phyloP scores from a whole-genome alignment of 2,329 filamentous ascomycete species.

The Pestalotiopsis sp. region DNA sequence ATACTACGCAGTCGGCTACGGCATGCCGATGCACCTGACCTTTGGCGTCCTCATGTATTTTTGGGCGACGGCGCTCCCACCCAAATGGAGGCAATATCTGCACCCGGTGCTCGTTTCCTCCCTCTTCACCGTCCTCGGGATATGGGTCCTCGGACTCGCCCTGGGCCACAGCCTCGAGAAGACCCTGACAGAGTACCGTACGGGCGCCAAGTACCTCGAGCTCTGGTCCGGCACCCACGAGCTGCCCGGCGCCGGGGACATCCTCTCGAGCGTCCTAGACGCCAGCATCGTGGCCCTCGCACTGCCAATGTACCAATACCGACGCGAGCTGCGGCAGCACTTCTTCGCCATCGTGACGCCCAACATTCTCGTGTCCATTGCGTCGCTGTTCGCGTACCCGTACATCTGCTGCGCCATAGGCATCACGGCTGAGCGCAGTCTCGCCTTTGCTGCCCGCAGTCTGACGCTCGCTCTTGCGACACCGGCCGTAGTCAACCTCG shows the following conservation, averaged over 20 bases:
- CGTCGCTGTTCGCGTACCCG: slow-evolving; percentile 61
- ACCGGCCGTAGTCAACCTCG: slow-evolving; percentile 58
- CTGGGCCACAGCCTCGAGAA: slow-evolving; percentile 41
- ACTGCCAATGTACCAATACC: slow-evolving; percentile 64
- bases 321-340: slow-evolving; percentile 55
- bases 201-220: slow-evolving; percentile 53
- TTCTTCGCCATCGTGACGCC: slow-evolving; percentile 58
- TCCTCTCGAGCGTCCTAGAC: slow-evolving; percentile 58
- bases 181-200: slow-evolving; percentile 51
- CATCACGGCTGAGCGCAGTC: slow-evolving; percentile 52
- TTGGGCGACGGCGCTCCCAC: slow-evolving; percentile 49
- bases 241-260: slow-evolving; percentile 57
- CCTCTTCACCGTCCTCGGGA: slow-evolving; percentile 50
- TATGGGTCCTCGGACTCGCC: slow-evolving; percentile 56
- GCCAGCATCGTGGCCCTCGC: slow-evolving; percentile 62
- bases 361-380: slow-evolving; percentile 52
- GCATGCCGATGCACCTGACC: slow-evolving; percentile 48
- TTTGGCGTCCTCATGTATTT: slow-evolving; percentile 57
- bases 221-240: slow-evolving; percentile 46
- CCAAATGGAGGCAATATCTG: slow-evolving; percentile 51
- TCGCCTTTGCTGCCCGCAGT: slow-evolving; percentile 59
- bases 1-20: slow-evolving; percentile 56
- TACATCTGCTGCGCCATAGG: slow-evolving; percentile 54
- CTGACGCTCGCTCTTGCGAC: slow-evolving; percentile 63
- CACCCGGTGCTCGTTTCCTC: slow-evolving; percentile 63